These are phyloP conservation scores for Rhizopus delemar DNA, from an alignment of 371 early-diverging fungal genomes.

Conservation along the genomic window DNA sequence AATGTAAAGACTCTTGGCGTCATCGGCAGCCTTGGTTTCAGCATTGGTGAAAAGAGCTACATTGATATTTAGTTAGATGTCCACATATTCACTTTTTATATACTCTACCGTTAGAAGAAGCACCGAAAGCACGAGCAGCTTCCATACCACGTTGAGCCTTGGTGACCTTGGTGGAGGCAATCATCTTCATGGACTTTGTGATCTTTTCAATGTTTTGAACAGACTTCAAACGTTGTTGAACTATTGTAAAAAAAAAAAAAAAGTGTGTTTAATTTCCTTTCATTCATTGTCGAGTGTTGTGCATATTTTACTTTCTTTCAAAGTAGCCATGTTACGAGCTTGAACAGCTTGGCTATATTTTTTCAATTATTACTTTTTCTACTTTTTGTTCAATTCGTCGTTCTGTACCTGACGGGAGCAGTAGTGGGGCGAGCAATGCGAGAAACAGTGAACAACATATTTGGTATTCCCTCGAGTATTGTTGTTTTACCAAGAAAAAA, in stretches of 20 bases:
- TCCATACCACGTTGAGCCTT: conserved; percentile 96
- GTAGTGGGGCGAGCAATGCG: conserved; percentile 41
- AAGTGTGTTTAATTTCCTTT: too few species aligned
- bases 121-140: conserved; percentile 85
- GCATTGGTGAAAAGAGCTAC: conserved; percentile 81
- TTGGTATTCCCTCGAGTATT: background rate
- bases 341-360: conserved; percentile 58
- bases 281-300: too few species aligned
- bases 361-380: too few species aligned
- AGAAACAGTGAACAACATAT: conserved; percentile 37
- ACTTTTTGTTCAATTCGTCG: too few species aligned
- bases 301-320: conserved; percentile 80
- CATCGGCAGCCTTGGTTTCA: conserved; percentile 66
- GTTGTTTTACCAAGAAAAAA: background rate
- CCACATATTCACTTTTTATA: background rate
- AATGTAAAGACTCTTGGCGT: conserved; percentile 68
- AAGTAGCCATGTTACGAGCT: conserved; percentile 89
- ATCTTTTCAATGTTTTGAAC: conserved; percentile 98
- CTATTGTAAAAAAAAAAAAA: conserved; percentile 40
- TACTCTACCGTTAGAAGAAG: conserved; percentile 65
- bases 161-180: conserved; percentile 97
- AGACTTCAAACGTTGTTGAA: conserved; percentile 95
- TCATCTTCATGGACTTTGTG: conserved; percentile 99
- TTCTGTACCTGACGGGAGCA: conserved; percentile 32
- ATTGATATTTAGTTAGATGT: background rate